phyloP scores from a whole-genome alignment of 2,329 filamentous ascomycete species.

The Claviceps pazoutovae region DNA sequence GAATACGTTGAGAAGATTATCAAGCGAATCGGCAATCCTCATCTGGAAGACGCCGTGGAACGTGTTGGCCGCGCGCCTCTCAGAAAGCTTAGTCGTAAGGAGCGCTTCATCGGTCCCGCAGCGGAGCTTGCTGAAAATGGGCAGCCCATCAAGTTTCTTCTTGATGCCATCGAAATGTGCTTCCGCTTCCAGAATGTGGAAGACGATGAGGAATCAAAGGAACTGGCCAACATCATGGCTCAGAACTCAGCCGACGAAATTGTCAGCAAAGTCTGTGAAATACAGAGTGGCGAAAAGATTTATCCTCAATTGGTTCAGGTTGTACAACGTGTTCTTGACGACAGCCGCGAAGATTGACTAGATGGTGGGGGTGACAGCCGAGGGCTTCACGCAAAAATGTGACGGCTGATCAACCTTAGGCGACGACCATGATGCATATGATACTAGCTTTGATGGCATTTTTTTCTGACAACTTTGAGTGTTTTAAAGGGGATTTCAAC shows the following conservation, averaged over 20 bases:
- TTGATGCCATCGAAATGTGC: conserved; percentile 79
- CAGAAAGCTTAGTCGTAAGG: conserved; percentile 85
- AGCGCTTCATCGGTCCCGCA: conserved; percentile 89
- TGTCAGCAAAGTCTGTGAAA: conserved; percentile 66
- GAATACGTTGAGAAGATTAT: conserved; percentile 89
- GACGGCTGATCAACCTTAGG: conserved; percentile 1
- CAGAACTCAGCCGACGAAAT: conserved; percentile 59
- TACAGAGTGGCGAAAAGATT: conserved; percentile 64
- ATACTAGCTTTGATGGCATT: conserved; percentile 3
- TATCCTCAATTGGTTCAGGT: conserved; percentile 62
- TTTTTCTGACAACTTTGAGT: background rate
- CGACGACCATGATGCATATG: conserved; percentile 6
- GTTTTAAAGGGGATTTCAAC: background rate
- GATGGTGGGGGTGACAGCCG: background rate
- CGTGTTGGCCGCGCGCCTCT: conserved; percentile 90
- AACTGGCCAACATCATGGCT: conserved; percentile 77
- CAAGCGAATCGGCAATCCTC: conserved; percentile 81
- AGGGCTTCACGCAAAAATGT: conserved; percentile 2
- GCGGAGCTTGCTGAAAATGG: conserved; percentile 75
- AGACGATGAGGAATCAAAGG: conserved; percentile 75
- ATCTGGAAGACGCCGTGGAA: conserved; percentile 83
- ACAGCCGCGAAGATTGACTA: conserved; percentile 32
- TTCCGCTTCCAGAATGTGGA: conserved; percentile 92
- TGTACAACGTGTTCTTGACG: conserved; percentile 73
- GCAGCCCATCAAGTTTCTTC: conserved; percentile 55